Base-by-base conservation (phyloP, 78 protist species). In the Paratrimastix pyriformis region DNA sequence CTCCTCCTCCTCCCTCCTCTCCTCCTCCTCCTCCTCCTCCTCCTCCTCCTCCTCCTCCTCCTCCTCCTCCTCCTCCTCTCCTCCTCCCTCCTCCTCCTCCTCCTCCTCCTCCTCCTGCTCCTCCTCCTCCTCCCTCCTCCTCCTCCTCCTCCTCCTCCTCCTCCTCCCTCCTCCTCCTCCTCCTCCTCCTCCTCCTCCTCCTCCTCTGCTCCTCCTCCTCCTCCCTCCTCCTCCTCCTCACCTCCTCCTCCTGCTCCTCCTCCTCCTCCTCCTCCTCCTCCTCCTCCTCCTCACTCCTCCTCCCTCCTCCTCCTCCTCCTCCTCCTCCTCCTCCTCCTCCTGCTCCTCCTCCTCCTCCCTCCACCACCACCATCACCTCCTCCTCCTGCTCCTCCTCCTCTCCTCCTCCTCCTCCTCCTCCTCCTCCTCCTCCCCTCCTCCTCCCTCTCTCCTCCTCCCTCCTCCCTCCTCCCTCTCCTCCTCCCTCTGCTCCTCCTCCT, bases 1-100 rank as follows among this genome's bases (percentile, higher is more conserved):
- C 65, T 18, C 65, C 37, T 18, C 65, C 65, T 58, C 65, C 65
- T 58, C 38, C 65, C 38, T 58, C 37, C 38, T 29, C n/a, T 29
- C 38, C 65, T 58, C 38, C 65, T 29, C 65, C 4, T 18, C 65
- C 38, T 32, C 65, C 38, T 18, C 37, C 38, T 18, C 65, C 4
- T 18, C 65, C 38, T 32, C 38, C 38, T 29, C 29, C 65, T 29
- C 38, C 29, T 29, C 65, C 38, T 58, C 38, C 38, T 35, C 29
- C 65, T 29, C 38, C n/a, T 35, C 38, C 38, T 32, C 38, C 38
- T 35, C 29, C 38, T 35, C 65, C 29, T 29, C 65, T 29, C 29
- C 65, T 29, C 38, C n/a, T 35, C 38, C 38, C n/a, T 18, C 38
- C 65, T 58, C 38, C 65, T 35, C 29, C 11, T 35, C 38, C 29